A percentile compares a stretch with the other conserved stretches of the same genome.
Evolutionary conservation across 2,329 filamentous ascomycete species (phyloP).

Genomic region (Sarocladiaceae sp.): DNA sequence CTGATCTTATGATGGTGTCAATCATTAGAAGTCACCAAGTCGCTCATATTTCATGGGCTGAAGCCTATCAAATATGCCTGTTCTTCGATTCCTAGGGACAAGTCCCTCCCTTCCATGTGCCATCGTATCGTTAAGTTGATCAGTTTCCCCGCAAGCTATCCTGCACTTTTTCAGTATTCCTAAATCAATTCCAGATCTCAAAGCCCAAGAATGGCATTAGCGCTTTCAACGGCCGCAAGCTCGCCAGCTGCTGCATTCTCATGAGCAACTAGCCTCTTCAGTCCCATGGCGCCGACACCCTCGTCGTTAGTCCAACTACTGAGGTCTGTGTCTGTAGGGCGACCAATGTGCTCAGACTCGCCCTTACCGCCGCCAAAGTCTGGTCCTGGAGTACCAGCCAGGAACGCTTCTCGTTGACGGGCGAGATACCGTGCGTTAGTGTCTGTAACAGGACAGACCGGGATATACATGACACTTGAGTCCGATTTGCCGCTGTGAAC

Average conservation of each 20-base stretch:
- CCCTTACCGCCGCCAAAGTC: constrained; percentile 71
- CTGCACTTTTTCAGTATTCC: too few species aligned
- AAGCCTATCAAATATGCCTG: too few species aligned
- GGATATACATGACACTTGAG: constrained; percentile 80
- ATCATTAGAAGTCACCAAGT: too few species aligned
- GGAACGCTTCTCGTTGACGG: constrained; percentile 67
- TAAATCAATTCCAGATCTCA: too few species aligned
- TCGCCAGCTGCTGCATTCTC: constrained; percentile 28
- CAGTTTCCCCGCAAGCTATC: too few species aligned
- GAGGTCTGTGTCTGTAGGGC: constrained; percentile 37
- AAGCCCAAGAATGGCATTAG: constrained; percentile 44
- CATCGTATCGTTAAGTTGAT: too few species aligned
- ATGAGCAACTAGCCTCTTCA: constrained; percentile 30
- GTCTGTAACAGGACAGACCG: constrained; percentile 75
- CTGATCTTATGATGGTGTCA: too few species aligned
- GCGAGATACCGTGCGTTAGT: constrained; percentile 61
- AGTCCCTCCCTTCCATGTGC: too few species aligned
- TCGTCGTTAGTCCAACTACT: constrained; percentile 16
- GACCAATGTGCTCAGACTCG: constrained; percentile 50
- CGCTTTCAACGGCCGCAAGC: constrained; percentile 29
- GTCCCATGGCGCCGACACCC: constrained; percentile 40
- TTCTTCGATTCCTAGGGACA: too few species aligned
- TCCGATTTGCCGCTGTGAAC: constrained; percentile 68
- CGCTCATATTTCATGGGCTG: too few species aligned
- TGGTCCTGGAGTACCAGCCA: constrained; percentile 61